phyloP scores from a whole-genome alignment of 2,329 filamentous ascomycete genomes.

The Cylindrodendrum hubeiense region DNA sequence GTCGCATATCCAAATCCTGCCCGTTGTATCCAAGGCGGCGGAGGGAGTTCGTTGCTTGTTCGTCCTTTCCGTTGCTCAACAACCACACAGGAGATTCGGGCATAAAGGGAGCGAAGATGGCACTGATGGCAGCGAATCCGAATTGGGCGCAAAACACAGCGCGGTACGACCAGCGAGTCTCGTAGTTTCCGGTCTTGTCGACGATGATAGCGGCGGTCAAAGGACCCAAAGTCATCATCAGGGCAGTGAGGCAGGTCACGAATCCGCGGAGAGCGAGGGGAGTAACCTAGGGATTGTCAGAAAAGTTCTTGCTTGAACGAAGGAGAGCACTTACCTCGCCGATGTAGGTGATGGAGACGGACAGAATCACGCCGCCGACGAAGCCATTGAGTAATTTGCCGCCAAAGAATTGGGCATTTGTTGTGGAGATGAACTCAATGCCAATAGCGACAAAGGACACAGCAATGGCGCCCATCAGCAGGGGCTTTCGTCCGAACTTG shows the following conservation, averaged over 20 bases:
- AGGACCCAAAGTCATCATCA: conserved; percentile 48
- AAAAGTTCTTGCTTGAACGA: too few relatives aligned
- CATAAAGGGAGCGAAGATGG: conserved; percentile 50
- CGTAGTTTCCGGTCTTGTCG: conserved; percentile 43
- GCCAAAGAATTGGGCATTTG: conserved; percentile 54
- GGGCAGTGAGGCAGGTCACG: conserved; percentile 44
- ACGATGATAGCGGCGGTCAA: conserved; percentile 48
- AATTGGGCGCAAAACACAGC: conserved; percentile 50
- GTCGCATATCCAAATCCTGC: conserved; percentile 43
- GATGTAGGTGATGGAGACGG: conserved; percentile 46
- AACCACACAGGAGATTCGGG: conserved; percentile 60
- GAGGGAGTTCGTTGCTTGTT: conserved; percentile 50
- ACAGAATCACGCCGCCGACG: conserved; percentile 44
- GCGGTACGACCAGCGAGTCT: conserved; percentile 50
- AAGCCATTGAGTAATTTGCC: conserved; percentile 59
- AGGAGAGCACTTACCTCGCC: conserved; percentile 41
- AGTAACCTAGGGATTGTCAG: conserved; percentile 31
- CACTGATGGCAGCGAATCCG: conserved; percentile 47
- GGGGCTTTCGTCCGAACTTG: conserved; percentile 17
- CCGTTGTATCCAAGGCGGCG: conserved; percentile 46
- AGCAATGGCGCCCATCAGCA: conserved; percentile 17
- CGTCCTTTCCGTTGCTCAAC: conserved; percentile 46
- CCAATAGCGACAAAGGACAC: conserved; percentile 33
- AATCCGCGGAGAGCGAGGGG: conserved; percentile 46
- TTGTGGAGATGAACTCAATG: conserved; percentile 55